Percentiles rank a stretch among this genome's conserved stretches.
phyloP scores from a whole-genome alignment of 306 rosid species.

The Luffa aegyptiaca region DNA sequence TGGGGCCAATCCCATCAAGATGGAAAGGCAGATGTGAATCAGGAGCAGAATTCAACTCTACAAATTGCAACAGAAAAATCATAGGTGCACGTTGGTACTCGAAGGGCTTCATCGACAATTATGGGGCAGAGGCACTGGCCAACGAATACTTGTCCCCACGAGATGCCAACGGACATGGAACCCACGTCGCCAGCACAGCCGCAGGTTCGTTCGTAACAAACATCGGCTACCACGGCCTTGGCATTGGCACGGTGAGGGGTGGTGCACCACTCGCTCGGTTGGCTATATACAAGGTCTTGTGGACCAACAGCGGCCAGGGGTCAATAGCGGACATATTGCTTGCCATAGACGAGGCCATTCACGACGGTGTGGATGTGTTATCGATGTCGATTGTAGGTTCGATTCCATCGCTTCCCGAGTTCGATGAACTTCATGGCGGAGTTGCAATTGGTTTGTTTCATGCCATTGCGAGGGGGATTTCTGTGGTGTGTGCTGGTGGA shows the following conservation, averaged over 20 bases:
- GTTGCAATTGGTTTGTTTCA: slow-evolving; percentile 49
- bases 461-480: slow-evolving; percentile 48
- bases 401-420: slow-evolving; percentile 52
- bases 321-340: slow-evolving; percentile 38
- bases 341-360: slow-evolving; percentile 71
- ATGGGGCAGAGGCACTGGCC: neutral
- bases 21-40: slow-evolving; percentile 76
- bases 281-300: slow-evolving; percentile 68
- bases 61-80: slow-evolving; percentile 59
- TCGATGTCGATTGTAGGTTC: slow-evolving; percentile 36
- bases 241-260: slow-evolving; percentile 63
- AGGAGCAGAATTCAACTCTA: slow-evolving; percentile 47
- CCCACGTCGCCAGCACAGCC: slow-evolving; percentile 67
- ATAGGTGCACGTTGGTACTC: slow-evolving; percentile 71
- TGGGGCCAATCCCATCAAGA: slow-evolving; percentile 46
- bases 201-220: slow-evolving; percentile 45
- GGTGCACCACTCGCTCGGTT: slow-evolving; percentile 81
- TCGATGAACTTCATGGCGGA: slow-evolving; percentile 30
- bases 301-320: slow-evolving; percentile 31
- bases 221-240: slow-evolving; percentile 48
- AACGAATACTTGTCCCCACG: slow-evolving; percentile 58
- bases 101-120: slow-evolving; percentile 29
- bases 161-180: slow-evolving; percentile 67
- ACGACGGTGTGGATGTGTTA: slow-evolving; percentile 64
- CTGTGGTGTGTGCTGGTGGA: slow-evolving; percentile 63